phyloP scores from a whole-genome alignment of 2,329 filamentous ascomycete species.

The Pseudonectria foliicola region DNA sequence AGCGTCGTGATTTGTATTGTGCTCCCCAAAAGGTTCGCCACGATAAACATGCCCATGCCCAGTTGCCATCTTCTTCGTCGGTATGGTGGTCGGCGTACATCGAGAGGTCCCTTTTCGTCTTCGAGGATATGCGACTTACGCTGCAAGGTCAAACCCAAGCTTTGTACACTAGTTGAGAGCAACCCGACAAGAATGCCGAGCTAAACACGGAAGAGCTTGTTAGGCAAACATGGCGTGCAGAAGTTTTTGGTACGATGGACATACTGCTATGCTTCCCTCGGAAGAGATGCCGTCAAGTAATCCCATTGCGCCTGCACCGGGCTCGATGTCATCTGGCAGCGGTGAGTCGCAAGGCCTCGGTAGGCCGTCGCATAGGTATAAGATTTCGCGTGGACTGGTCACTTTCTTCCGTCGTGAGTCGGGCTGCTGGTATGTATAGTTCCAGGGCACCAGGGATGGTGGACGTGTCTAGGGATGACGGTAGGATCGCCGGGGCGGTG shows the following conservation, averaged over 20 bases:
- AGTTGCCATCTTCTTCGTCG: conserved; percentile 89
- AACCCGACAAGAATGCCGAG: conserved; percentile 90
- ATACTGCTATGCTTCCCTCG: conserved; percentile 68
- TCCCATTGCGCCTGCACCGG: conserved; percentile 52
- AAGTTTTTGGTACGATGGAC: conserved; percentile 22
- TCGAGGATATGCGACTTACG: conserved; percentile 97
- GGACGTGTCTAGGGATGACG: too few species aligned
- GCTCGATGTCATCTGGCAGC: conserved; percentile 41
- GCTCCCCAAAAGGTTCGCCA: conserved; percentile 89
- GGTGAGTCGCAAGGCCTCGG: conserved; percentile 13
- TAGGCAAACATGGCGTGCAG: neutral
- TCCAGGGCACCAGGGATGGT: too few species aligned
- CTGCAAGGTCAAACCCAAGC: conserved; percentile 88
- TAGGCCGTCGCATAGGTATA: conserved; percentile 20
- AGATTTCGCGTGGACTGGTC: conserved; percentile 1
- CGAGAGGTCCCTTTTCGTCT: conserved; percentile 79
- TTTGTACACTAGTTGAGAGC: conserved; percentile 89
- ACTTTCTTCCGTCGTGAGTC: neutral
- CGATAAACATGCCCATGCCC: conserved; percentile 94
- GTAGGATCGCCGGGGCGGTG: too few species aligned
- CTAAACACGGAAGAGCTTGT: conserved; percentile 37
- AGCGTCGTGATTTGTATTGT: conserved; percentile 96
- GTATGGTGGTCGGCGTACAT: conserved; percentile 79
- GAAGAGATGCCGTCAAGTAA: conserved; percentile 69
- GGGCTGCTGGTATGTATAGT: too few species aligned